These are phyloP conservation scores for Fusarium humuli DNA, from an alignment of 2,329 filamentous ascomycete species.

Conservation along the genomic window DNA sequence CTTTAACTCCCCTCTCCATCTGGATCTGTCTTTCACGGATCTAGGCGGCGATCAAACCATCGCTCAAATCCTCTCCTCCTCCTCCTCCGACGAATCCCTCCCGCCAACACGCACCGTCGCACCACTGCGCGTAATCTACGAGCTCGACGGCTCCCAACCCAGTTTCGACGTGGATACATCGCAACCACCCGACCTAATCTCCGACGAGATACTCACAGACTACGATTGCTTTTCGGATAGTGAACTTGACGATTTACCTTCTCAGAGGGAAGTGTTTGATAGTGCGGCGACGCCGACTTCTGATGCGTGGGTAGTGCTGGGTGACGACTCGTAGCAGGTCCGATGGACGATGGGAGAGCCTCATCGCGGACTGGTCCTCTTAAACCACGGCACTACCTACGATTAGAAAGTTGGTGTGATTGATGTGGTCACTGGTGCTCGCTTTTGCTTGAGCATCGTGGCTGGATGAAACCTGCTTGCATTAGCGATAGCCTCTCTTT, in stretches of 20 bases:
- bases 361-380: conserved; percentile 56
- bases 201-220: conserved; percentile 49
- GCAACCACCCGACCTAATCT: conserved; percentile 52
- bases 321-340: conserved; percentile 61
- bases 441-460: conserved; percentile 46
- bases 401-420: conserved; percentile 17
- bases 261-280: conserved; percentile 49
- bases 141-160: conserved; percentile 50
- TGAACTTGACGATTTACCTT: conserved; percentile 50
- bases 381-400: conserved; percentile 39
- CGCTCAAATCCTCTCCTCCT: conserved; percentile 50
- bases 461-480: conserved; percentile 33
- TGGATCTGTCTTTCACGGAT: conserved; percentile 58
- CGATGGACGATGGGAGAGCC: conserved; percentile 50
- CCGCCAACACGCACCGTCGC: conserved; percentile 41
- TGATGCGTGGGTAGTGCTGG: conserved; percentile 58
- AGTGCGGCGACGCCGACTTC: conserved; percentile 45
- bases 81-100: conserved; percentile 14
- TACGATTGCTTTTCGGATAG: conserved; percentile 55
- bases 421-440: conserved; percentile 41
- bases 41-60: conserved; percentile 56
- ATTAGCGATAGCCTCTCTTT: conserved; percentile 34
- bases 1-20: conserved; percentile 47
- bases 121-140: conserved; percentile 56
- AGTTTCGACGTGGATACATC: conserved; percentile 53